Evolutionary conservation across 2,329 filamentous ascomycete genomes (phyloP), one percentile per base, ranked within the genome.

Genomic region (Xylariaceae sp.): DNA sequence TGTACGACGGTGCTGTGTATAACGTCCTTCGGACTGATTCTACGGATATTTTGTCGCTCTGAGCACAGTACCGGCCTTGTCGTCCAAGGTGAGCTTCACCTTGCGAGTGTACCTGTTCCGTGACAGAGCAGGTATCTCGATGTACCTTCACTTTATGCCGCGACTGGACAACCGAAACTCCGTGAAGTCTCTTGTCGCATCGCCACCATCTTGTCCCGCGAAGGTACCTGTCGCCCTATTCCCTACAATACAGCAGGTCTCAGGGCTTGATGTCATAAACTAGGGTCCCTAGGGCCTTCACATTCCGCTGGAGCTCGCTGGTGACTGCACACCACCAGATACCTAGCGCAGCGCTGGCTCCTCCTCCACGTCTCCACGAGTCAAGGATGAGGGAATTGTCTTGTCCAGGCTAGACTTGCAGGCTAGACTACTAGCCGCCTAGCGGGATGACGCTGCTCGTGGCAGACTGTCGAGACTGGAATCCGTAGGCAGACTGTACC

Each of bases 331-430:
- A 30, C 23, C 23, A 30, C 23, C 23, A 30, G 23, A 30, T 11
- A 23, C 9, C n/a, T 13, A 45, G 9, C 4, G n/a, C 23, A 35
- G 55, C 42, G 39, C 37, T 45, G 37, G 45, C 48, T 18, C 53
- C 23, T 18, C 53, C 57, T 54, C 53, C 57, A 57, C 51, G 23
- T 55, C 42, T 30, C 55, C 58, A 56, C 53, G 61, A 62, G 61
- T 62, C 61, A 61, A 58, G 15, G 53, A 51, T 53, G 59, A 61
- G 61, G 55, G 52, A 55, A 55, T 56, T 53, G 51, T 44, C 47
- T 15, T 56, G 37, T 23, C 8, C 37, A 42, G 37, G 30, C 48
- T 50, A n/a, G n/a, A n/a, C 44, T n/a, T 30, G 23, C 23, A 30
- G 23, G 30, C 48, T 50, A n/a, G n/a, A n/a, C 44, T n/a, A 15